Conservation (phyloP, 306 rosid genomes). For the Cucurbita argyrosperma region DNA sequence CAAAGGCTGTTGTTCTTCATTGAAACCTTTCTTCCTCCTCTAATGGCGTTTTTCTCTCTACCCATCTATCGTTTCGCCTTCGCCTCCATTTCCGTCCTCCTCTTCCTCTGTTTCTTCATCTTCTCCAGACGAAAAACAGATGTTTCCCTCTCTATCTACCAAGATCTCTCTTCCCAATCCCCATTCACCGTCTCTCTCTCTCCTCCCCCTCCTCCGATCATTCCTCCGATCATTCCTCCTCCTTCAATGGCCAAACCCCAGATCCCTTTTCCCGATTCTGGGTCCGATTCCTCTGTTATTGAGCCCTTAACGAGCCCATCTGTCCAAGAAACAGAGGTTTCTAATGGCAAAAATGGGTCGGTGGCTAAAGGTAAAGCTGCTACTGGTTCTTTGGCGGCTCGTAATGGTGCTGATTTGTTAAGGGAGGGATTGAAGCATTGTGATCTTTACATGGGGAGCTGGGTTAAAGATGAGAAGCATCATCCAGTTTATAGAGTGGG, state of each 20-base stretch:
- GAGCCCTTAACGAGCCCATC: constrained; percentile 3
- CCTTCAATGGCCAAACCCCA: constrained; percentile 1
- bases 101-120: constrained; percentile 29
- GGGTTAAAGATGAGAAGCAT: constrained; percentile 59
- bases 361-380: constrained; percentile 1
- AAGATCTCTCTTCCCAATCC: constrained; percentile 32
- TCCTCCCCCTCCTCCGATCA: background rate
- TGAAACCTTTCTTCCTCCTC: background rate
- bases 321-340: constrained; percentile 2
- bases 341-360: background rate
- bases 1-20: too few species aligned
- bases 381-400: constrained; percentile 8
- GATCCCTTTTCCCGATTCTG: background rate
- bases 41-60: constrained; percentile 17
- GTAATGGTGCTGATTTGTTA: constrained; percentile 6
- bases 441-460: constrained; percentile 58
- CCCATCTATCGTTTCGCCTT: constrained; percentile 27
- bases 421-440: constrained; percentile 21
- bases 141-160: constrained; percentile 25
- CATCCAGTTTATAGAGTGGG: constrained; percentile 61
- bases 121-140: constrained; percentile 31
- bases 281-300: constrained; percentile 4
- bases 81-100: constrained; percentile 27
- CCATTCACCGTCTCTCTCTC: constrained; percentile 13
- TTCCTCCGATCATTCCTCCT: background rate